Evolutionary conservation across 192 early-diverging fungal species (phyloP).

Genomic region (Backusella circina): DNA sequence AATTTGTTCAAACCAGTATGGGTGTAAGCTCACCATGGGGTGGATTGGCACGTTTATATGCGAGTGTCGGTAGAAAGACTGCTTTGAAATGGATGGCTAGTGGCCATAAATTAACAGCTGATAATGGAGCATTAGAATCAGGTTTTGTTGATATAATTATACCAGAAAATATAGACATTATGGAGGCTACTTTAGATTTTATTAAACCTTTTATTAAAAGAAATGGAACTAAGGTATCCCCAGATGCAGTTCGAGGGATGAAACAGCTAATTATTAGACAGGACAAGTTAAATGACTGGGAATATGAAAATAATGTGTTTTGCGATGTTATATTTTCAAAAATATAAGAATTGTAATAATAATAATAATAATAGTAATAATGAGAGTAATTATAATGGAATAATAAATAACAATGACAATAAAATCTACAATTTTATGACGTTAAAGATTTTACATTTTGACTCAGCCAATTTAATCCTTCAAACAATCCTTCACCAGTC

Average conservation of each 20-base stretch:
- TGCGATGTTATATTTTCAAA: neutral
- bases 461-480: slow-evolving; percentile 84
- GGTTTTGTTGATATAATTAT: slow-evolving; percentile 42
- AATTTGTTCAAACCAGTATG: slow-evolving; percentile 60
- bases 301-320: slow-evolving; percentile 18
- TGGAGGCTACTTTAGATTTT: slow-evolving; percentile 28
- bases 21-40: slow-evolving; percentile 64
- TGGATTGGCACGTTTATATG: slow-evolving; percentile 42
- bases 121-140: slow-evolving; percentile 26
- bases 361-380: neutral
- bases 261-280: slow-evolving; percentile 41
- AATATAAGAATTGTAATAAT: neutral
- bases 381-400: neutral
- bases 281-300: slow-evolving; percentile 25
- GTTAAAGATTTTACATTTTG: slow-evolving; percentile 52
- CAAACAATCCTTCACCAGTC: slow-evolving; percentile 80
- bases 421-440: neutral
- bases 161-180: neutral
- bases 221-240: slow-evolving; percentile 31
- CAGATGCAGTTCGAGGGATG: slow-evolving; percentile 47
- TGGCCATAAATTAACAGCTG: slow-evolving; percentile 34
- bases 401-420: neutral
- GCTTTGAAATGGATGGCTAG: slow-evolving; percentile 48
- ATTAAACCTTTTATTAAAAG: slow-evolving; percentile 35
- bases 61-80: slow-evolving; percentile 39